A percentile compares a stretch with the other conserved stretches of the same genome.
Evolutionary conservation across 805 yeast genomes (phyloP).

Genomic region (Metschnikowia arizonensis): DNA sequence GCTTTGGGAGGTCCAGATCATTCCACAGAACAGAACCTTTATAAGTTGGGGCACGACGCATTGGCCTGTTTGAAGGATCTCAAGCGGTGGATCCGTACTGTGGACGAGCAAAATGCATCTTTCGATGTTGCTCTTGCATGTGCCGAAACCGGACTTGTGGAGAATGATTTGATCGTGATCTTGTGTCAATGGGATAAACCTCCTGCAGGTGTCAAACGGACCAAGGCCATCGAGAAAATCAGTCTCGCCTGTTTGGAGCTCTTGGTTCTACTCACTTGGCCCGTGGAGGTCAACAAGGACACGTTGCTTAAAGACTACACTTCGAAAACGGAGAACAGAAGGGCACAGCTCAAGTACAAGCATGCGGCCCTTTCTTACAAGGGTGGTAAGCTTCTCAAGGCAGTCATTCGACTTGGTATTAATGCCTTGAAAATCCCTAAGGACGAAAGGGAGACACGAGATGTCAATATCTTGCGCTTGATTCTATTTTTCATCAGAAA

Average conservation of each 20-base stretch:
- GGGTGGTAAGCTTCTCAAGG: slow-evolving; percentile 60
- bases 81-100: slow-evolving; percentile 80
- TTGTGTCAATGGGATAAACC: slow-evolving; percentile 66
- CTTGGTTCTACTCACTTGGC: slow-evolving; percentile 83
- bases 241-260: slow-evolving; percentile 74
- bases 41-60: slow-evolving; percentile 85
- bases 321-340: slow-evolving; percentile 50
- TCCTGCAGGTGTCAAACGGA: slow-evolving; percentile 20
- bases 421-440: slow-evolving; percentile 52
- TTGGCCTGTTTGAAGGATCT: slow-evolving; percentile 81
- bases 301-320: slow-evolving; percentile 42
- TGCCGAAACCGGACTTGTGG: slow-evolving; percentile 70
- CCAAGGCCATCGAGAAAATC: slow-evolving; percentile 47
- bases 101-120: slow-evolving; percentile 66
- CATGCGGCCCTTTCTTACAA: slow-evolving; percentile 55
- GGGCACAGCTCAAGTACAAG: slow-evolving; percentile 63
- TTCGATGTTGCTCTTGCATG: slow-evolving; percentile 87
- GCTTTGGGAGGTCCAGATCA: slow-evolving; percentile 91
- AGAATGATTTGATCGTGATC: slow-evolving; percentile 70
- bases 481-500: slow-evolving; percentile 75
- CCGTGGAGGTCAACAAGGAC: slow-evolving; percentile 61
- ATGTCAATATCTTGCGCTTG: slow-evolving; percentile 66
- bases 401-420: slow-evolving; percentile 64
- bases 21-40: slow-evolving; percentile 51
- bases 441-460: slow-evolving; percentile 61